These are phyloP conservation scores for Nicotiana benthamiana DNA, from an alignment of 257 asterid genomes.

Conservation along the genomic window DNA sequence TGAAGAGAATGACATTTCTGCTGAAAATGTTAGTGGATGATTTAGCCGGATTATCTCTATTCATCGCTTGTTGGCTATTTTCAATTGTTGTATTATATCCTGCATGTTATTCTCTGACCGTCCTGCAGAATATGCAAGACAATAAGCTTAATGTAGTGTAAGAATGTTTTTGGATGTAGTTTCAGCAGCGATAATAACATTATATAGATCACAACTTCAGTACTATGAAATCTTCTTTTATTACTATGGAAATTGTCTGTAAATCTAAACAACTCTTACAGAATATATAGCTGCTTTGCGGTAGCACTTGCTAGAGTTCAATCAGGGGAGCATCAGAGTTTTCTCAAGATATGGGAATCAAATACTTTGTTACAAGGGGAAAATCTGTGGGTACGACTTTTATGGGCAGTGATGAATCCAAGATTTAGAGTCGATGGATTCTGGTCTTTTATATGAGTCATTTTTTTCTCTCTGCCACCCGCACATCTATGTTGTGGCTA, in stretches of 20 bases:
- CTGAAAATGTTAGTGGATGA: constrained; percentile 44
- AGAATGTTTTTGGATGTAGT: constrained; percentile 8
- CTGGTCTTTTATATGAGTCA: neutral
- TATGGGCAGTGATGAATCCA: neutral
- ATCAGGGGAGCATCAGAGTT: no score
- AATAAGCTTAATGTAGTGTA: constrained; percentile 15
- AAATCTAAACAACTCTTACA: neutral
- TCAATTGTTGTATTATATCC: constrained; percentile 30
- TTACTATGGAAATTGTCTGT: neutral
- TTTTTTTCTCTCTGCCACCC: neutral
- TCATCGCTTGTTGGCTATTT: constrained; percentile 11
- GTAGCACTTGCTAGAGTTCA: neutral
- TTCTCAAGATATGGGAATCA: neutral
- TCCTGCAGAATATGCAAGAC: constrained; percentile 8
- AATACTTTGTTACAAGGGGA: neutral
- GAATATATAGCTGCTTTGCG: neutral
- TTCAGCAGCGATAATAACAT: neutral
- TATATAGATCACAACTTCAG: neutral
- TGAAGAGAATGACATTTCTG: constrained; percentile 45
- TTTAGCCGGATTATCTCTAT: neutral
- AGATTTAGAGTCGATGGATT: neutral
- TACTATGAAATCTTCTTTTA: neutral
- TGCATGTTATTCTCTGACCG: neutral
- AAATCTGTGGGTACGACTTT: neutral
- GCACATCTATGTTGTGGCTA: neutral